These are phyloP conservation scores for Cubamyces sp. DNA, from an alignment of 768 basidiomycete species.

Conservation along the genomic window DNA sequence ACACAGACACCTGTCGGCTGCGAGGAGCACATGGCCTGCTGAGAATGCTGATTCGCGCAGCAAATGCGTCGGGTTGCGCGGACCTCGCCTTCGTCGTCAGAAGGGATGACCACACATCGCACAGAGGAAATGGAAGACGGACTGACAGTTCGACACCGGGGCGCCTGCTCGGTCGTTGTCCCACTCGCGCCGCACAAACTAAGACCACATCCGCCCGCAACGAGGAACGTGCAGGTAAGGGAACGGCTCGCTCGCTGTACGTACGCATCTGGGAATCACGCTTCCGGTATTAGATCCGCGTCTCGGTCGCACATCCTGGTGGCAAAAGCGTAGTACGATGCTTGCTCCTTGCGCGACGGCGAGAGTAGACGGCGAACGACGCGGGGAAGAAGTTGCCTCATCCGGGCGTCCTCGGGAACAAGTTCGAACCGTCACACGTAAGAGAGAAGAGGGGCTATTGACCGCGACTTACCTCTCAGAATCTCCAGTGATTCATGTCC, in stretches of 20 bases:
- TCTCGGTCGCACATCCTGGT: not conserved
- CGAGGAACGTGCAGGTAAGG: not conserved
- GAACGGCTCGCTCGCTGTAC: not conserved
- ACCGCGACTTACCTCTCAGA: constrained; percentile 10
- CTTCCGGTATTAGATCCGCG: constrained; percentile 12
- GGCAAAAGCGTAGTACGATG: constrained; percentile 4
- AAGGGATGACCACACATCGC: not conserved
- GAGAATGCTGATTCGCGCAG: constrained; percentile 20
- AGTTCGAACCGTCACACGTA: constrained; percentile 18
- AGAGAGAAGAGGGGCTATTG: constrained; percentile 8
- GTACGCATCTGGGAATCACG: constrained; percentile 15
- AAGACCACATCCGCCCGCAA: not conserved
- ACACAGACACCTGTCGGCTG: constrained; percentile 19
- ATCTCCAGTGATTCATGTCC: constrained; percentile 2
- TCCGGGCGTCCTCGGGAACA: not conserved
- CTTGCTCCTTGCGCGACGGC: not conserved
- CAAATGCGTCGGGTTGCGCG: not conserved
- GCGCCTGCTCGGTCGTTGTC: not conserved
- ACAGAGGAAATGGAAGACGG: constrained; percentile 3
- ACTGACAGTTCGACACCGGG: not conserved
- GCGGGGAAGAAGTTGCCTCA: constrained; percentile 3
- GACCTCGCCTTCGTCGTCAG: constrained; percentile 1
- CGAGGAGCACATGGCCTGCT: constrained; percentile 18
- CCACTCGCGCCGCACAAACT: not conserved
- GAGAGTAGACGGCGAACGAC: not conserved